These are phyloP conservation scores for Fraxinus latifolia DNA, from an alignment of 305 asterid species.

Conservation along the genomic window DNA sequence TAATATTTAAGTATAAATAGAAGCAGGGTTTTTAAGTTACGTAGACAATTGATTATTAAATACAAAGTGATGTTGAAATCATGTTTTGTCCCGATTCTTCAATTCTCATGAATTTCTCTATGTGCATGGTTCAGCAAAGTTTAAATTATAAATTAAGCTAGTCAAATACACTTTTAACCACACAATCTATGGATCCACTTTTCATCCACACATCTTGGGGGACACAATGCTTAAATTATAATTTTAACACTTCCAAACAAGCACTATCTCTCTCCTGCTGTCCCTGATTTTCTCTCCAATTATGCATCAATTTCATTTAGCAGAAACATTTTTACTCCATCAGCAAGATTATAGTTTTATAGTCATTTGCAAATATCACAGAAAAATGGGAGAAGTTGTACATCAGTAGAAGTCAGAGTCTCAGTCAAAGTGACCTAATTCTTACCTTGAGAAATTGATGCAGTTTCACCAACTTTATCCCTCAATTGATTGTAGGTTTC, in stretches of 20 bases:
- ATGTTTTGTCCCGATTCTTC: background rate
- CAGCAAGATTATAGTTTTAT: background rate
- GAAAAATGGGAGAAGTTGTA: background rate
- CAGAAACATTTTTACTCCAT: background rate
- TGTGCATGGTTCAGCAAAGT: background rate
- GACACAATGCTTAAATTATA: background rate
- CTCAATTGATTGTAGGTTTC: slow-evolving; percentile 64
- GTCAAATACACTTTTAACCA: background rate
- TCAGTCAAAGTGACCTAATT: slow-evolving; percentile 15
- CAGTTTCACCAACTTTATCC: slow-evolving; percentile 73
- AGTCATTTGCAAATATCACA: slow-evolving; percentile 3
- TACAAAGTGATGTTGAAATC: background rate
- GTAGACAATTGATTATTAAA: background rate
- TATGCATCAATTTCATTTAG: background rate
- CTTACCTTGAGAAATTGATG: slow-evolving; percentile 77
- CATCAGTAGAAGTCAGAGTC: slow-evolving; percentile 13
- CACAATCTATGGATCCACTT: background rate
- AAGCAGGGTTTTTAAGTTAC: background rate
- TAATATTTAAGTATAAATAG: background rate
- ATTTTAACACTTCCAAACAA: background rate
- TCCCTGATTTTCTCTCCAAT: background rate
- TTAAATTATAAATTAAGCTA: background rate
- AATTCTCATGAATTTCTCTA: background rate
- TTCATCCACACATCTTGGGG: background rate
- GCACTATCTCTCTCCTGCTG: background rate